Percentiles rank a stretch among this genome's conserved stretches.
Evolutionary conservation across 2,329 filamentous ascomycete species (phyloP).

Genomic region (Ophiostoma tasmaniense): DNA sequence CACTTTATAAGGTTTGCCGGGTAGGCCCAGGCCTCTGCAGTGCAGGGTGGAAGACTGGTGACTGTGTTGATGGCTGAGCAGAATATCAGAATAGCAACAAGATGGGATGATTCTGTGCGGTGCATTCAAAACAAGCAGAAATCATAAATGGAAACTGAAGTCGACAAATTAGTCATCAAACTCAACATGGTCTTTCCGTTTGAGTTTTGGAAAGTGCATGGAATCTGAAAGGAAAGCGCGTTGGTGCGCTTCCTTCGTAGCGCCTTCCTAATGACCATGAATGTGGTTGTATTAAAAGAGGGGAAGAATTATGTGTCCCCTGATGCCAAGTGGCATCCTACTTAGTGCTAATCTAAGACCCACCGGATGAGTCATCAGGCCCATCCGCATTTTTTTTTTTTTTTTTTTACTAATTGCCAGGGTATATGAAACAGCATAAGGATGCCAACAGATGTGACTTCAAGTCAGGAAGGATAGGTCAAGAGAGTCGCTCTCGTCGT

Average conservation of each 20-base stretch:
- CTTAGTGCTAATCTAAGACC: no score
- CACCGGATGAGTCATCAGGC: no score
- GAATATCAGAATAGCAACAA: background rate
- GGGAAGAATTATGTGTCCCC: no score
- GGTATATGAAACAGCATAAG: no score
- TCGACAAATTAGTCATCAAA: background rate
- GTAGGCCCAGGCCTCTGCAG: background rate
- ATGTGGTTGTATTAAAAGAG: no score
- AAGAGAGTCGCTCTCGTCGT: no score
- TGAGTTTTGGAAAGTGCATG: background rate
- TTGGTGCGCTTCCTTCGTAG: background rate
- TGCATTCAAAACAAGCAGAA: background rate
- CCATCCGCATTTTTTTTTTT: no score
- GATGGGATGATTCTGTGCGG: background rate
- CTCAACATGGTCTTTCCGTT: background rate
- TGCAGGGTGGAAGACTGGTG: background rate
- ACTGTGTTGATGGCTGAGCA: background rate
- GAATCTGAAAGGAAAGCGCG: background rate
- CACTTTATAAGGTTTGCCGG: conserved; percentile 10
- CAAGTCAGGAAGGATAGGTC: no score
- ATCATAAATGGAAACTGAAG: background rate
- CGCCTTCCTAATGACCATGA: no score
- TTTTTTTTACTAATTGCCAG: no score
- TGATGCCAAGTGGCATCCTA: no score
- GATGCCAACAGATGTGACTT: no score